A percentile compares a stretch with the other conserved stretches of the same genome.
phyloP scores from a whole-genome alignment of 106 monocot genomes.

The Platanthera guangdongensis region DNA sequence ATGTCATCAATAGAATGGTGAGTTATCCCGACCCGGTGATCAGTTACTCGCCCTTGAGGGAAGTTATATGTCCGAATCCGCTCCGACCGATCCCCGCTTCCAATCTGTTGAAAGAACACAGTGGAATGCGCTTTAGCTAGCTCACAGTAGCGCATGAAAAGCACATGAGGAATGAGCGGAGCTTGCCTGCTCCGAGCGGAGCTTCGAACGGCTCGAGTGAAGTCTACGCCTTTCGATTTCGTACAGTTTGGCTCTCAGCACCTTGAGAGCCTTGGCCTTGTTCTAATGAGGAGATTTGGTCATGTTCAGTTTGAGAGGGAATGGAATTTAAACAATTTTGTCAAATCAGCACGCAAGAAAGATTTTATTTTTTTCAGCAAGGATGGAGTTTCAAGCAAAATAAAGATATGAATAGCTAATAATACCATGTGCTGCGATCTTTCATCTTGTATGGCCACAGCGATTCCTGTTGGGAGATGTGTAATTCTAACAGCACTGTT shows the following conservation, averaged over 20 bases:
- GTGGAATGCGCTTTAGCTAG: background rate
- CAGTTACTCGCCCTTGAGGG: constrained; percentile 89
- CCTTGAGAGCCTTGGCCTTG: constrained; percentile 89
- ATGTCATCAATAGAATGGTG: constrained; percentile 70
- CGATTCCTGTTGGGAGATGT: constrained; percentile 80
- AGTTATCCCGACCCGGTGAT: constrained; percentile 87
- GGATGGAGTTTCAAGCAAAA: background rate
- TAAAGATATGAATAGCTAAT: too few species aligned
- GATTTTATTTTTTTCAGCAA: background rate
- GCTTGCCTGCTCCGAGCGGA: constrained; percentile 76
- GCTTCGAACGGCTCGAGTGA: constrained; percentile 66
- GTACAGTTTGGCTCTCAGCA: constrained; percentile 68
- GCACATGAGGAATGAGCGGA: background rate
- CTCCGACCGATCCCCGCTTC: constrained; percentile 94
- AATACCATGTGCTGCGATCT: constrained; percentile 91
- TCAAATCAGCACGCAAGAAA: too few species aligned
- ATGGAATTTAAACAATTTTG: background rate
- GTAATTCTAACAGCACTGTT: constrained; percentile 92
- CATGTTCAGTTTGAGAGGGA: background rate
- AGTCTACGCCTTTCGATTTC: constrained; percentile 72
- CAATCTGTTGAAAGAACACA: constrained; percentile 36
- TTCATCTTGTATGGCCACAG: constrained; percentile 92
- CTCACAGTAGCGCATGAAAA: background rate
- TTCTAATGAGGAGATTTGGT: constrained; percentile 35
- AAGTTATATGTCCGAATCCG: constrained; percentile 93